Base-by-base conservation (phyloP, 305 asterid species). In the Salvia sclarea region DNA sequence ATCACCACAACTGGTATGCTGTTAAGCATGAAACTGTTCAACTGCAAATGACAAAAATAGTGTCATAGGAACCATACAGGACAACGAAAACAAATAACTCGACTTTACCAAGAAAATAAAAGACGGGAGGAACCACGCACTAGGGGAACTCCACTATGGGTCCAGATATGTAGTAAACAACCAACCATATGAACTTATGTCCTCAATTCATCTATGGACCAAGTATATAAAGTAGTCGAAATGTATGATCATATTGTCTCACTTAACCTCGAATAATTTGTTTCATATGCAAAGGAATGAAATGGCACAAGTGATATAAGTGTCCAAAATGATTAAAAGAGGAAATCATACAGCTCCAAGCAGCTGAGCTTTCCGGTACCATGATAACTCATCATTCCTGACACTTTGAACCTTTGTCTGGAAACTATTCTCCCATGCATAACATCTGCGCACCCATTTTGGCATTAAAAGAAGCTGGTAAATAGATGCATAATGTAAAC, bases 1-100 rank as follows among this genome's bases (percentile, higher is more conserved):
- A 89, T 94, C 79, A 91, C 98, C 87, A 89, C 85, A 44, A 94
- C 95, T n/a, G 98, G 99, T 78, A 91, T 75, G 70, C 95, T 91
- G 84, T 91, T 91, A 31, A 94, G 86, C 37, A 91, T 79, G 77
- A 94, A 91, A 63, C 81, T 83, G 82, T 94, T 94, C 71, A 80
- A 72, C 99, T 94, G 95, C 83, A 84, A 76, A 75, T 66, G 60
- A 77, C 54, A 66, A 61, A 38, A 53, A 37, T 4, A 69, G 47
- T 57, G 66, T 64, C 54, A 76, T 13, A 57, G 33, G 37, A 54
- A 25, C 2, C 4, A 25, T 25, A 25, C 3, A 25, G 2, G 33
- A 28, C 5, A 6, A 28, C 3, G 5, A 6, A 28, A 28, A 28
- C 33, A 28, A 28, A 28, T 28, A 28, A 28, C 33, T 3, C 33